A percentile compares a stretch with the other conserved stretches of the same genome.
phyloP scores from a whole-genome alignment of 495 filamentous ascomycete species.

The Penicillium silybi region DNA sequence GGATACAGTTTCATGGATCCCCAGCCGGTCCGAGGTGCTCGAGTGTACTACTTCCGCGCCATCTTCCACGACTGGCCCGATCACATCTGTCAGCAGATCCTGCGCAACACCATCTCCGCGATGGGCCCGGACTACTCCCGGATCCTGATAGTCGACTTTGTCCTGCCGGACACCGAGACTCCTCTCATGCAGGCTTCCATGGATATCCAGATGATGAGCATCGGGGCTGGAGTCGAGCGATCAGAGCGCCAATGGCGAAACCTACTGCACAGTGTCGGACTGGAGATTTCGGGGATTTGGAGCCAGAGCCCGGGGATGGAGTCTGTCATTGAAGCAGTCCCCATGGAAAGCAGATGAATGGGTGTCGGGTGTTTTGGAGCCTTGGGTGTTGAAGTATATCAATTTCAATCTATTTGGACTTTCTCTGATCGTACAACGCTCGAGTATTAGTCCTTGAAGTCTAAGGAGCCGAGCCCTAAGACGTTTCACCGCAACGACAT shows the following conservation, averaged over 20 bases:
- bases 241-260: conserved; percentile 36
- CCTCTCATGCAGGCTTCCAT: conserved; percentile 33
- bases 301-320: conserved; percentile 31
- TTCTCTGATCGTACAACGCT: too few relatives aligned
- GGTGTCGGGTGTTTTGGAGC: too few relatives aligned
- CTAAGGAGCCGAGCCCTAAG: too few relatives aligned
- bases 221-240: conserved; percentile 38
- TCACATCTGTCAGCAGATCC: conserved; percentile 31
- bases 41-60: conserved; percentile 39
- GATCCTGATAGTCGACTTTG: conserved; percentile 37
- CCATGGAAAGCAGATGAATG: not conserved
- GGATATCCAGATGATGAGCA: conserved; percentile 47
- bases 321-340: conserved; percentile 33
- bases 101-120: conserved; percentile 33
- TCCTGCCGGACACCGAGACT: conserved; percentile 31
- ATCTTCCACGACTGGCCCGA: conserved; percentile 49
- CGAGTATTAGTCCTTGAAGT: too few relatives aligned
- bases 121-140: conserved; percentile 35
- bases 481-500: too few relatives aligned
- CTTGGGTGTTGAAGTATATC: too few relatives aligned
- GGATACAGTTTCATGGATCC: conserved; percentile 32
- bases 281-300: conserved; percentile 35
- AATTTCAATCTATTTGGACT: too few relatives aligned
- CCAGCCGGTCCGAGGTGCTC: conserved; percentile 35
- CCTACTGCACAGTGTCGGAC: conserved; percentile 28